Conservation (phyloP, 352 stramenopile genomes). For the Pythium aphanidermatum region DNA sequence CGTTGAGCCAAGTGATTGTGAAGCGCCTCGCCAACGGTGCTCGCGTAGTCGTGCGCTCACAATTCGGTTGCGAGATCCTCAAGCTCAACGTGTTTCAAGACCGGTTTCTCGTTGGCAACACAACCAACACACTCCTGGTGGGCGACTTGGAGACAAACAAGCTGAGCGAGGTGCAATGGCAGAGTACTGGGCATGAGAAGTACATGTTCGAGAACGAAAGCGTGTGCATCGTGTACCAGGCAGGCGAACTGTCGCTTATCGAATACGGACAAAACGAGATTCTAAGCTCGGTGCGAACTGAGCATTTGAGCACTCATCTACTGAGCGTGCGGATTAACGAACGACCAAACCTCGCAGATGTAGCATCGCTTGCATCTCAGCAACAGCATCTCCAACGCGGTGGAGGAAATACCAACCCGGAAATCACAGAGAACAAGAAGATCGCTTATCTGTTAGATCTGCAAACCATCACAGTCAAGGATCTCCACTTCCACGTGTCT, state of each 20-base stretch:
- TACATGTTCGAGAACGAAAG: conserved; percentile 94
- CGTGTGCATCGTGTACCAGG: conserved; percentile 89
- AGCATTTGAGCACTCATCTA: conserved; percentile 89
- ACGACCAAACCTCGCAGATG: conserved; percentile 37
- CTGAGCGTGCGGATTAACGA: conserved; percentile 93
- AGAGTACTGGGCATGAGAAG: conserved; percentile 85
- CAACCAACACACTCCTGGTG: conserved; percentile 88
- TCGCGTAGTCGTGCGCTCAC: conserved; percentile 83
- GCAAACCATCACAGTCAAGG: conserved; percentile 89
- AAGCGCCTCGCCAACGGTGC: conserved; percentile 84
- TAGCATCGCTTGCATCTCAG: conserved; percentile 15
- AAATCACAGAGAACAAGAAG: conserved; percentile 87
- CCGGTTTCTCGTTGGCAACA: conserved; percentile 88
- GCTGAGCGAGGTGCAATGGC: conserved; percentile 91
- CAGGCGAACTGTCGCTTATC: conserved; percentile 90
- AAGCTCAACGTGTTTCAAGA: conserved; percentile 96
- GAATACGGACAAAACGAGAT: conserved; percentile 94
- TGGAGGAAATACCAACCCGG: conserved; percentile 4
- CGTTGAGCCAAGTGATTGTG: conserved; percentile 91
- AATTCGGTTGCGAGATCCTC: conserved; percentile 90
- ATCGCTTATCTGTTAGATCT: conserved; percentile 92
- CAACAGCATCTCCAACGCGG: conserved; percentile 21
- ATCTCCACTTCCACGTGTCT: conserved; percentile 67
- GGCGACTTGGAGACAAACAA: conserved; percentile 89
- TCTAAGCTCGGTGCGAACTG: conserved; percentile 85